These are phyloP conservation scores for Leavenworthia alabamica DNA, from an alignment of 345 rosid genomes.

Conservation along the genomic window DNA sequence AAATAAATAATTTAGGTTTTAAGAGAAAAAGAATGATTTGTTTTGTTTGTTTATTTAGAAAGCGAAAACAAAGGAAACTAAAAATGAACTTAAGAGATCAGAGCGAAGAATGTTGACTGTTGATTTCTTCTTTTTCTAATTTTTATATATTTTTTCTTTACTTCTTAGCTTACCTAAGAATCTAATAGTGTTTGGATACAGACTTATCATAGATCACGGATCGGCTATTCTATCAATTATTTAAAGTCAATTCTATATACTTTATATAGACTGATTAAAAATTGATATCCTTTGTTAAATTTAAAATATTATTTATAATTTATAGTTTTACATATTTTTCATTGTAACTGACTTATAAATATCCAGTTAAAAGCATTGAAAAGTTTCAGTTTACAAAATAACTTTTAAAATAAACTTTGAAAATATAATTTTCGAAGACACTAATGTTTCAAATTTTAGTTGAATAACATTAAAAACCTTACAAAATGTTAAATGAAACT, in stretches of 20 bases:
- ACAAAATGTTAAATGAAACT: background rate
- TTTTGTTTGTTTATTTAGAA: conserved; percentile 15
- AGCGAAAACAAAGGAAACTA: conserved; percentile 20
- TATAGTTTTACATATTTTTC: too few species aligned
- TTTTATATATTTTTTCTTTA: background rate
- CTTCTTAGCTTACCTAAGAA: background rate
- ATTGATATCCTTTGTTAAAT: background rate
- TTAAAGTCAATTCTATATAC: background rate
- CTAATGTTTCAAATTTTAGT: background rate
- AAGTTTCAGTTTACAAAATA: background rate
- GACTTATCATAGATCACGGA: background rate
- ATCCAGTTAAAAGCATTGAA: background rate
- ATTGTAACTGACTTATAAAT: background rate
- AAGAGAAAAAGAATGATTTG: background rate
- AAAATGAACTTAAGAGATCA: conserved; percentile 6
- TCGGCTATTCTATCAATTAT: background rate
- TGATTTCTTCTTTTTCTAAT: conserved; percentile 15
- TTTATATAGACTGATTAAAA: background rate
- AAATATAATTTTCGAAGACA: background rate
- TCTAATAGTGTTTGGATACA: conserved; percentile 21
- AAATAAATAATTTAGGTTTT: background rate
- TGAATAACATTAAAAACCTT: background rate
- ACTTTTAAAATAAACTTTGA: background rate
- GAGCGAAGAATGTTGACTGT: conserved; percentile 28
- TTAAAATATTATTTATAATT: too few species aligned